Evolutionary conservation across 805 yeast species (phyloP).

Genomic region (Candida nonsorbophila): DNA sequence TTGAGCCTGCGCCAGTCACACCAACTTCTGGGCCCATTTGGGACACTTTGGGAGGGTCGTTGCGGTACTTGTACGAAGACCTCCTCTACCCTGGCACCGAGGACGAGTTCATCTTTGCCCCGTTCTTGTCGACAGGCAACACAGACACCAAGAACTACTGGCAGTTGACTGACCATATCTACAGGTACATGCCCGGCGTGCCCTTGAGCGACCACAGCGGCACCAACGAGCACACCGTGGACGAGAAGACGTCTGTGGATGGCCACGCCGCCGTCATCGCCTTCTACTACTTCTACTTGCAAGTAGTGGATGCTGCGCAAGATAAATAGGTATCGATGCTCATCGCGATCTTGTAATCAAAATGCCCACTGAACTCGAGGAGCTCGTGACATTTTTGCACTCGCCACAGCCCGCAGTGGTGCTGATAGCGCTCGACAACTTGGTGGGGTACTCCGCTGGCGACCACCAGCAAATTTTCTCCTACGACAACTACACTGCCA

Average conservation of each 20-base stretch:
- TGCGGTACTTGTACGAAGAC: constrained; percentile 33
- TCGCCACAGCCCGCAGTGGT: constrained; percentile 74
- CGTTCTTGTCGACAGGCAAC: constrained; percentile 30
- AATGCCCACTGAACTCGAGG: constrained; percentile 45
- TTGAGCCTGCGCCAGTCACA: constrained; percentile 35
- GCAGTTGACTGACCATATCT: constrained; percentile 32
- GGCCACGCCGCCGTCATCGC: constrained; percentile 27
- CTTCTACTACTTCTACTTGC: constrained; percentile 32
- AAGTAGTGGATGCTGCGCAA: constrained; percentile 13
- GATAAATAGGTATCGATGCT: background rate
- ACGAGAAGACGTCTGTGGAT: constrained; percentile 23
- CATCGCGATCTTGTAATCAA: background rate
- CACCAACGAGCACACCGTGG: constrained; percentile 25
- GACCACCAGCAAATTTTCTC: constrained; percentile 61
- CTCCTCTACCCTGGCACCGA: constrained; percentile 17
- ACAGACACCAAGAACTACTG: constrained; percentile 37
- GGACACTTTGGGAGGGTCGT: constrained; percentile 28
- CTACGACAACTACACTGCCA: constrained; percentile 63
- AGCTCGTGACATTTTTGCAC: constrained; percentile 73
- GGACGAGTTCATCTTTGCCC: constrained; percentile 26
- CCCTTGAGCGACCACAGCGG: constrained; percentile 9
- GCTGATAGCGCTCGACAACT: constrained; percentile 77
- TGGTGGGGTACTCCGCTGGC: constrained; percentile 78
- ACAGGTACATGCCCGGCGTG: constrained; percentile 23
- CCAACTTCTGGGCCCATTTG: constrained; percentile 26